phyloP scores from a whole-genome alignment of 129 eudicot genomes.

The Lonicera japonica region DNA sequence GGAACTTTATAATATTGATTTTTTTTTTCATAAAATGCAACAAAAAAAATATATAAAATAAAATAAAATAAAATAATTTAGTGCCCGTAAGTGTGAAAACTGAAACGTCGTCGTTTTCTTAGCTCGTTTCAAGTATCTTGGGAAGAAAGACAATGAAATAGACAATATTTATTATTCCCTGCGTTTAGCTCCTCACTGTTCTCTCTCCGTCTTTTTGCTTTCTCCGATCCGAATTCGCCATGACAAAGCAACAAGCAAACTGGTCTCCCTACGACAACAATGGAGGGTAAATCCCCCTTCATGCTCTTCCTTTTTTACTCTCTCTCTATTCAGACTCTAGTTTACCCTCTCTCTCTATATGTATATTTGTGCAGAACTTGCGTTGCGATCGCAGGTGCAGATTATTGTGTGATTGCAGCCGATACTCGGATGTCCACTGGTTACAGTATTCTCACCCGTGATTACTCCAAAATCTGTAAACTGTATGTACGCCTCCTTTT shows the following conservation, averaged over 20 bases:
- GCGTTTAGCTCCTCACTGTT: background rate
- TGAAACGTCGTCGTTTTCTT: background rate
- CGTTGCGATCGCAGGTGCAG: slow-evolving; percentile 93
- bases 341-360: background rate
- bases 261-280: slow-evolving; percentile 84
- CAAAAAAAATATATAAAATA: too few relatives aligned
- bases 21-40: too few relatives aligned
- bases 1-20: too few relatives aligned
- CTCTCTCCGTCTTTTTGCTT: background rate
- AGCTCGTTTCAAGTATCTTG: slow-evolving; percentile 9
- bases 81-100: too few relatives aligned
- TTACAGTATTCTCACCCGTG: slow-evolving; percentile 94
- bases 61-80: too few relatives aligned
- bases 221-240: slow-evolving; percentile 11
- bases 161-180: background rate
- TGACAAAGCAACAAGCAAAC: slow-evolving; percentile 59
- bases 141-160: slow-evolving; percentile 6
- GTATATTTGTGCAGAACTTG: slow-evolving; percentile 51
- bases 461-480: slow-evolving; percentile 87
- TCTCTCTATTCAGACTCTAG: background rate
- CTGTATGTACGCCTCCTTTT: slow-evolving; percentile 97
- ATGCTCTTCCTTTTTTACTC: background rate
- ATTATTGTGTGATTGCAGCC: slow-evolving; percentile 93
- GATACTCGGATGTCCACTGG: slow-evolving; percentile 99
- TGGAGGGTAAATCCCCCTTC: slow-evolving; percentile 45